These are phyloP conservation scores for Rhynchospora pubera DNA, from an alignment of 176 grass and related monocot genomes.

Conservation along the genomic window DNA sequence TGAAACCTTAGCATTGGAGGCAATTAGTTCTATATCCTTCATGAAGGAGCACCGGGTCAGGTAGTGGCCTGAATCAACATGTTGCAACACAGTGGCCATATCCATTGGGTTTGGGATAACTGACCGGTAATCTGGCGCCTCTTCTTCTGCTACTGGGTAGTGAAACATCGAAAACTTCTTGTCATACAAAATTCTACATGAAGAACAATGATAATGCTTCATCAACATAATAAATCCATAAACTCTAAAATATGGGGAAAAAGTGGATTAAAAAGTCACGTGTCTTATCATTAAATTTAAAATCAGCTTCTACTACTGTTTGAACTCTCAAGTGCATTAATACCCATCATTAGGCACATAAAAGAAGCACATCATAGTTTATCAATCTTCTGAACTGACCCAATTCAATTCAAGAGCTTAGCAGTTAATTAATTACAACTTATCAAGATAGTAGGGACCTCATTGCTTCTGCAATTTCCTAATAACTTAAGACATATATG, in stretches of 20 bases:
- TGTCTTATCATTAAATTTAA: neutral
- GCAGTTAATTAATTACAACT: neutral
- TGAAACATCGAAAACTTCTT: conserved; percentile 90
- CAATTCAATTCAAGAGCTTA: neutral
- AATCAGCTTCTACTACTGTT: neutral
- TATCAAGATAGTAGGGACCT: neutral
- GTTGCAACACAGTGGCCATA: conserved; percentile 87
- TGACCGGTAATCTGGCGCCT: conserved; percentile 77
- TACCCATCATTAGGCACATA: neutral
- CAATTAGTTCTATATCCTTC: conserved; percentile 91
- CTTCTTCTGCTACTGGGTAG: conserved; percentile 85
- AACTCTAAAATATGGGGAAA: neutral
- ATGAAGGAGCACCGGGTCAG: conserved; percentile 50
- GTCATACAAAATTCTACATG: conserved; percentile 80
- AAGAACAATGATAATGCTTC: neutral
- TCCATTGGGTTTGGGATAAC: conserved; percentile 92
- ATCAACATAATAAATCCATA: neutral
- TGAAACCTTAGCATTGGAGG: conserved; percentile 79
- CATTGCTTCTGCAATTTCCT: neutral
- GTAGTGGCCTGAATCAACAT: conserved; percentile 78
- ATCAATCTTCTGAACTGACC: neutral
- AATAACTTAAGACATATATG: neutral
- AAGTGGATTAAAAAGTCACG: neutral
- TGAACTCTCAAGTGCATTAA: neutral
- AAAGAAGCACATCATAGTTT: neutral